Evolutionary conservation across 257 asterid genomes (phyloP), one percentile per base, ranked within the genome.

Genomic region (Capsicum chinense): DNA sequence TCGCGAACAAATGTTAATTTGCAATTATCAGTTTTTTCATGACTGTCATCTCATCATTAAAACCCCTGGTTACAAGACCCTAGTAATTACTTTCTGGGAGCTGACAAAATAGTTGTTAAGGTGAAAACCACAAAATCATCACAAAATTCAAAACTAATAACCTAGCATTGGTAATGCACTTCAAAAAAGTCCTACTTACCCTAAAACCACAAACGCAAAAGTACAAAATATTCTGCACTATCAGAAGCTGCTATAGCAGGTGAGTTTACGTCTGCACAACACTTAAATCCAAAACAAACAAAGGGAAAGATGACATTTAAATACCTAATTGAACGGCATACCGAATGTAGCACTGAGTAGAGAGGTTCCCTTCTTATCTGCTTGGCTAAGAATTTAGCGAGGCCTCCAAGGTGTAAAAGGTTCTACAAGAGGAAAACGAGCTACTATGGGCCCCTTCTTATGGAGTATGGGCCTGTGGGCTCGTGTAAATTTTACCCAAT

Each of bases 251-350:
- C 33, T 1, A 26, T 26, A 26, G 33, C 33, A 26, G 33, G 33
- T 26, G 1, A 26, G 33, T 26, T 26, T 26, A 1, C 33, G 1
- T 26, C 33, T 26, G 26, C 26, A 26, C 33, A 26, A 26, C 33
- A 1, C 33, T 26, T 26, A 26, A 26, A 39, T 4, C 7, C 15
- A 48, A 19, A 73, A 26, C 0, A 33, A 5, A 64, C 6, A 17
- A 48, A 48, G 44, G 2, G 42, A 73, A 73, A 39, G 13, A 19
- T 19, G 48, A 44, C 48, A 44, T 44, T 44, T 48, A 19, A 6
- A 13, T 73, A 73, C 80, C 80, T 73, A 48, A 7, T 73, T 48
- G 80, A 73, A 48, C 44, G 37, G 60, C 80, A 73, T 73, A 11
- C 4, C 4, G 80, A 12, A 15, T 19, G 79, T 71, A 19, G 48